These are phyloP conservation scores for Epichloe sylvatica DNA, from an alignment of 2,329 filamentous ascomycete genomes.

Conservation along the genomic window DNA sequence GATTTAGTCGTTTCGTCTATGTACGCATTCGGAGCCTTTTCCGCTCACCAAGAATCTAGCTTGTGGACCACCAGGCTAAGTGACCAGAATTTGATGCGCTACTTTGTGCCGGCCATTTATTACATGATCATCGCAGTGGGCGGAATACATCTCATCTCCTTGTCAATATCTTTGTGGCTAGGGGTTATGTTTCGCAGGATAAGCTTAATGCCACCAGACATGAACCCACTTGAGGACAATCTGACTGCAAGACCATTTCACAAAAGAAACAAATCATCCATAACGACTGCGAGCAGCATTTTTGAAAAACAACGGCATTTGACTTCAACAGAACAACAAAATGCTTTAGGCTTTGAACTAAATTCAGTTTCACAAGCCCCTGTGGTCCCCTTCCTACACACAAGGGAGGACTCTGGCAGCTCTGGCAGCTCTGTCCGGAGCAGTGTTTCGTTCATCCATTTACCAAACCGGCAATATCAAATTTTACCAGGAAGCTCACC, in stretches of 20 bases:
- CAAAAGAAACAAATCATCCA: slow-evolving; percentile 57
- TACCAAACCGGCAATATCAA: slow-evolving; percentile 44
- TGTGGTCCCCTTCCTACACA: slow-evolving; percentile 68
- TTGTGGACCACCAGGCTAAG: slow-evolving; percentile 57
- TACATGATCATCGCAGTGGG: slow-evolving; percentile 50
- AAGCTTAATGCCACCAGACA: slow-evolving; percentile 68
- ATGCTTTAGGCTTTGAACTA: slow-evolving; percentile 28
- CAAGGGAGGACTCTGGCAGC: slow-evolving; percentile 35
- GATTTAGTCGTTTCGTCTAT: slow-evolving; percentile 47
- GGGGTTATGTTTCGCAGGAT: slow-evolving; percentile 72
- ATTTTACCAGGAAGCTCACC: slow-evolving; percentile 28
- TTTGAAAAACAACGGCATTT: slow-evolving; percentile 47
- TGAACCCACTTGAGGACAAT: slow-evolving; percentile 85
- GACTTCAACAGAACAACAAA: slow-evolving; percentile 23
- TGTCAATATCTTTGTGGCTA: slow-evolving; percentile 61
- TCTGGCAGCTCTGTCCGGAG: slow-evolving; percentile 32
- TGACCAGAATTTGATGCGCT: slow-evolving; percentile 38
- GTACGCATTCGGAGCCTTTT: slow-evolving; percentile 40
- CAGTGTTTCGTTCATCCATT: slow-evolving; percentile 39
- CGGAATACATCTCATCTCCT: slow-evolving; percentile 55
- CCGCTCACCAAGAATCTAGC: slow-evolving; percentile 28
- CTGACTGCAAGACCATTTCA: slow-evolving; percentile 59
- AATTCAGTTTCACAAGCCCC: slow-evolving; percentile 34
- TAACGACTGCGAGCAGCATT: slow-evolving; percentile 30
- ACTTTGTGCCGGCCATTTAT: slow-evolving; percentile 54